Percentiles rank a stretch among this genome's conserved stretches.
Conservation (phyloP, 2,329 filamentous ascomycete genomes). For the Stagonosporopsis vannaccii region DNA sequence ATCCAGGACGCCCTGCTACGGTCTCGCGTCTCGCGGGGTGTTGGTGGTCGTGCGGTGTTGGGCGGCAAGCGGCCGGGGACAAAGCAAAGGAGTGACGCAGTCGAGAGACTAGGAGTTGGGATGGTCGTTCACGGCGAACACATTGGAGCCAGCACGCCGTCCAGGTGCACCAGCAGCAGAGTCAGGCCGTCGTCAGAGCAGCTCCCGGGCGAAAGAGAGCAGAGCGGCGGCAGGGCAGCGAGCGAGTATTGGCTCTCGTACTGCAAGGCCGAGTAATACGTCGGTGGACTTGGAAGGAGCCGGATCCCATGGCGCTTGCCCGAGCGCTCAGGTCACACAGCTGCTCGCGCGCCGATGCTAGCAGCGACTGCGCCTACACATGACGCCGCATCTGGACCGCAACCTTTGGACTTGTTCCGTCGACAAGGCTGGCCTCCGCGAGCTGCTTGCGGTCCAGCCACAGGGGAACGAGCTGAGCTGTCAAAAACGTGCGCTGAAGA, state of each 20-base stretch:
- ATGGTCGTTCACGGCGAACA: constrained; percentile 17
- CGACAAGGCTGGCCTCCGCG: not conserved
- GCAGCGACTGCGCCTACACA: constrained; percentile 8
- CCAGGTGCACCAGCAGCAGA: constrained; percentile 8
- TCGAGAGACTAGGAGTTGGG: constrained; percentile 19
- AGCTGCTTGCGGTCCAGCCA: constrained; percentile 13
- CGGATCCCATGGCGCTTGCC: constrained; percentile 12
- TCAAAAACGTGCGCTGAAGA: constrained; percentile 16
- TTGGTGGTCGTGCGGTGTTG: constrained; percentile 16
- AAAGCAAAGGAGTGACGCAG: constrained; percentile 45
- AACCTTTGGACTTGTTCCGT: not conserved
- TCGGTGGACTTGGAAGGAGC: constrained; percentile 12
- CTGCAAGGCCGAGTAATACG: constrained; percentile 8
- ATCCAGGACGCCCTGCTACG: constrained; percentile 18
- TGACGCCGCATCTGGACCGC: constrained; percentile 13
- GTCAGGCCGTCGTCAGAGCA: constrained; percentile 4
- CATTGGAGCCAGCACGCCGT: constrained; percentile 16
- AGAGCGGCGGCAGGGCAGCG: constrained; percentile 7
- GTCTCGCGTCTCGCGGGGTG: not conserved
- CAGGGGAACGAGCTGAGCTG: constrained; percentile 7
- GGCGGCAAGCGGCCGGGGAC: constrained; percentile 25
- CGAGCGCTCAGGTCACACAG: constrained; percentile 7
- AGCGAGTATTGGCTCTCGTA: constrained; percentile 17
- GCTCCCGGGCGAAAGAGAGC: constrained; percentile 4
- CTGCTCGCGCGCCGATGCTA: constrained; percentile 1